A percentile compares a stretch with the other conserved stretches of the same genome.
These are phyloP conservation scores for Parmelia sp. DNA, from an alignment of 495 filamentous ascomycete genomes.

Conservation along the genomic window DNA sequence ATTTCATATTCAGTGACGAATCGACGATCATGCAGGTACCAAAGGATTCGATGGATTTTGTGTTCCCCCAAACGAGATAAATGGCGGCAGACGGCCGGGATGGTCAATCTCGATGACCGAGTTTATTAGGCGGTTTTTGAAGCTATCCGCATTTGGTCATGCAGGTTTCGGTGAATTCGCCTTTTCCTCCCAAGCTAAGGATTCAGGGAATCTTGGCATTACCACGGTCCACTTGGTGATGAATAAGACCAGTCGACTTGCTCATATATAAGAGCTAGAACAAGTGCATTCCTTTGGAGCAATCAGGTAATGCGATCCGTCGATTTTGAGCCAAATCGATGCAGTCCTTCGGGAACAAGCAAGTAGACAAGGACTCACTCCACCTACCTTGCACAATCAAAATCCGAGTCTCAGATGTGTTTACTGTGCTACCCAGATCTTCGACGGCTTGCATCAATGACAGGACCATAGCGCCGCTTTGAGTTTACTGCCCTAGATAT, in stretches of 20 bases:
- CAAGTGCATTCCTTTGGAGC: neutral
- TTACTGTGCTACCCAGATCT: neutral
- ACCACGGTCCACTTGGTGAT: neutral
- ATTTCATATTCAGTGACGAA: neutral
- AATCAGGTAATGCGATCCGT: neutral
- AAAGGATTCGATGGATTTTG: neutral
- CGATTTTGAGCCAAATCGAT: neutral
- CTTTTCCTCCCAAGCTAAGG: neutral
- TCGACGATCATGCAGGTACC: neutral
- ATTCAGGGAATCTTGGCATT: neutral
- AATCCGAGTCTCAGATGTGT: neutral
- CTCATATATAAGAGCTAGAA: neutral
- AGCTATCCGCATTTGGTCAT: slow-evolving; percentile 10
- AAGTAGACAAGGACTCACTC: neutral
- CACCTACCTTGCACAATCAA: neutral
- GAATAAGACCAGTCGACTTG: neutral
- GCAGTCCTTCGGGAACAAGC: neutral
- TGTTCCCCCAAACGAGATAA: neutral
- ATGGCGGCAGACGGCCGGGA: too few relatives aligned
- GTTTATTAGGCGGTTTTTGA: neutral
- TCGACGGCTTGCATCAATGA: neutral
- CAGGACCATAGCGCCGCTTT: neutral
- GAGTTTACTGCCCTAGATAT: neutral
- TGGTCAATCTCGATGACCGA: neutral
- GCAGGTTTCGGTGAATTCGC: slow-evolving; percentile 11